Evolutionary conservation across 2,329 filamentous ascomycete genomes (phyloP), one percentile per base, ranked within the genome.

Genomic region (Microcera coccophila): DNA sequence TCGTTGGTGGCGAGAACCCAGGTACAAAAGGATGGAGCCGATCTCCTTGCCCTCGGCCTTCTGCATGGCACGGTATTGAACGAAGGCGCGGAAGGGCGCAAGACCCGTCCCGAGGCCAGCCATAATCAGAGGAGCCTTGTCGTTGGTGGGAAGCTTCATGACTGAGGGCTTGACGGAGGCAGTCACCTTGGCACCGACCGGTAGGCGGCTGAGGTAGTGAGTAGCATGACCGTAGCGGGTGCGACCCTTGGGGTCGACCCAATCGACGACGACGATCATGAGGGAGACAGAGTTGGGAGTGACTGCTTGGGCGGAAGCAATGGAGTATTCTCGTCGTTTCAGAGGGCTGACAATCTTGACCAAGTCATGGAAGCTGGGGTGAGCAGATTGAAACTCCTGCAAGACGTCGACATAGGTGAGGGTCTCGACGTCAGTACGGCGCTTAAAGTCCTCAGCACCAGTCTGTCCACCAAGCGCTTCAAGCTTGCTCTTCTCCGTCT

Each of bases 301-400:
- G 31, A 97, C 91, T 58, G 91, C 89, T 71, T 98, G 93, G 42
- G 90, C 93, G 3, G 93, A 97, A 16, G 93, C 93, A 55, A 98
- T 97, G n/a, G 89, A 95, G 78, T 98, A 98, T 70, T 98, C 93
- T 59, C 93, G 82, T 48, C 93, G 87, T 79, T 98, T 98, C 74
- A 95, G 83, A 11, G 93, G 91, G 52, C 77, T 80, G 52, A 98
- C 86, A 48, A 98, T 89, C 60, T 84, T 85, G 50, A 87, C 79
- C 44, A 98, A 84, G 57, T 97, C 90, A 62, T 90, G 81, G 81
- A 97, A 93, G 46, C 74, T 75, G 5, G 91, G 93, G 58, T 85
- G 90, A 2, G 93, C 93, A 37, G 91, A 96, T 46, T 78, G 76
- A 75, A 93, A 97, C 66, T 96, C 90, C 39, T 89, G 77, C 17